phyloP scores from a whole-genome alignment of 169 alveolate species.

The Eimeria acervulina region DNA sequence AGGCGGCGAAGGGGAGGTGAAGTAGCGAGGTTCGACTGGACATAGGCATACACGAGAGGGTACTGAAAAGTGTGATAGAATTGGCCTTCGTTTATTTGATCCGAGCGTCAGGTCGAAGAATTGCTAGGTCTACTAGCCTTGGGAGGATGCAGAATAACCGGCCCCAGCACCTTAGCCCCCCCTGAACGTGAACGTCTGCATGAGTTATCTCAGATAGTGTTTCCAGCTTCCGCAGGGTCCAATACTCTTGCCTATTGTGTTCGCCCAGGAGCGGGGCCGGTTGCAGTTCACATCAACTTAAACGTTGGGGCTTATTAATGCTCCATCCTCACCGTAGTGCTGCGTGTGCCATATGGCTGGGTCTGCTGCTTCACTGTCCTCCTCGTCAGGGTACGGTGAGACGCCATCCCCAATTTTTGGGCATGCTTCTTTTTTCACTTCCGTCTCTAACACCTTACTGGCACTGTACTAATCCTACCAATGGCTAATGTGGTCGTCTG shows the following conservation, averaged over 20 bases:
- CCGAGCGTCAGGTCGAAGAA: neutral
- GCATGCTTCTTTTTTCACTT: neutral
- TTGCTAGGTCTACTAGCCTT: neutral
- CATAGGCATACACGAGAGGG: neutral
- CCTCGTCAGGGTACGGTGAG: neutral
- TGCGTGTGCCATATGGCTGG: neutral
- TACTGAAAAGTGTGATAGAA: neutral
- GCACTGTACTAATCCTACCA: neutral
- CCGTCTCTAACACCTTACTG: neutral
- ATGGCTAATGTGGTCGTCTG: neutral
- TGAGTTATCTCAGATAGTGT: neutral
- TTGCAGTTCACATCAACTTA: neutral
- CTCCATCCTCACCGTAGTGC: neutral
- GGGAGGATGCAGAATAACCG: neutral
- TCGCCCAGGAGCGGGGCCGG: neutral
- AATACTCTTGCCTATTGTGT: neutral
- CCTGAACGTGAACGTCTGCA: neutral
- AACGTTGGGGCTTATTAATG: neutral
- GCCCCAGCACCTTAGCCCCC: neutral
- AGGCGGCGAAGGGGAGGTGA: neutral
- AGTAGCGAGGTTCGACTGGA: neutral
- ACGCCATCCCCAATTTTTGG: neutral
- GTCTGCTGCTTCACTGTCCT: neutral
- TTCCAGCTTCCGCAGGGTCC: neutral
- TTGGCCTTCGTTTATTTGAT: neutral